Evolutionary conservation across 345 rosid species (phyloP), one percentile per base, ranked within the genome.

Genomic region (Linum usitatissimum): DNA sequence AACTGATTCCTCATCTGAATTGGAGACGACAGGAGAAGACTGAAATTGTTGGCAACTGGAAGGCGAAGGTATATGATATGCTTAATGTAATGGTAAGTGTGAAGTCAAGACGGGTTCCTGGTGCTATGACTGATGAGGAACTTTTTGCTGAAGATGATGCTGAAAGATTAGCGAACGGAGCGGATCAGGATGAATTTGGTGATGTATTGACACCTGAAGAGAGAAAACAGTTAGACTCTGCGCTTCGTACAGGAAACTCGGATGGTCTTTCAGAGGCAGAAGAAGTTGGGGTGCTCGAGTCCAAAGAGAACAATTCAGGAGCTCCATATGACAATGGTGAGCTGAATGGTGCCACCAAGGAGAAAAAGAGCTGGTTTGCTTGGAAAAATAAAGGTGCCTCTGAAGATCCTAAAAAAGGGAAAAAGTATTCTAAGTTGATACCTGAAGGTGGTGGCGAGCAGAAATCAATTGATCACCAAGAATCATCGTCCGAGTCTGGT

Each of bases 21-120:
- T 94, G 99, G 99, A 90, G 99, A 80, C 76, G 99, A 54, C 99
- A 88, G 66, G 99, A 94, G 76, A 87, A 87, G 71, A 84, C 95
- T 0, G 99, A 94, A 73, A 81, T 80, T 81, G 95, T 94, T 20
- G 97, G 97, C 60, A 81, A 70, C 62, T 94, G 97, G 99, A 94
- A 94, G 79, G 97, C 97, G 5, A 94, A 83, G 71, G 89, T 94
- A 61, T 90, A 86, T 38, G 99, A 94, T 69, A 94, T 94, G 99
- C 90, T 87, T 65, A 83, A 90, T 76, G 99, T 94, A 67, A 83
- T 91, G 86, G 95, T 90, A 60, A 90, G 97, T 64, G 91, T 94
- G 74, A 94, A 94, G 71, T 94, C 97, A 30, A 87, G 99, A 59
- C 71, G 96, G 48, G 97, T 93, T 74, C 97, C 99, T 14, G 99